Conservation (phyloP, 345 rosid genomes). For the Linum usitatissimum region DNA sequence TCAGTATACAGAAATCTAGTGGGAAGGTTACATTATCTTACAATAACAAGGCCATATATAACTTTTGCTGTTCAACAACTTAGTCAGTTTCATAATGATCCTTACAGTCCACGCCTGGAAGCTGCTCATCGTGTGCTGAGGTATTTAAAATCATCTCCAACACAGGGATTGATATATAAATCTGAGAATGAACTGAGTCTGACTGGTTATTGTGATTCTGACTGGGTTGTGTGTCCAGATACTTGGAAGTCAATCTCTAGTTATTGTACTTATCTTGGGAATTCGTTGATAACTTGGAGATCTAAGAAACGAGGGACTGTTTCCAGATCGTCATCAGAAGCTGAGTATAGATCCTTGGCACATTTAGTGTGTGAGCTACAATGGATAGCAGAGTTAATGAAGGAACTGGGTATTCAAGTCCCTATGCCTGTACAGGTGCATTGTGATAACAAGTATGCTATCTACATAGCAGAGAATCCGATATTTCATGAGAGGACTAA, state of each 20-base stretch:
- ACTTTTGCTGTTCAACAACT: neutral
- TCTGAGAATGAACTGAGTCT: neutral
- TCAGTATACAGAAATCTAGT: neutral
- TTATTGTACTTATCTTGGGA: neutral
- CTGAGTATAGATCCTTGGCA: neutral
- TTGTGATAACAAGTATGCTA: neutral
- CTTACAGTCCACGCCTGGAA: neutral
- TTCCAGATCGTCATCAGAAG: neutral
- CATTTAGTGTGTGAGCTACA: neutral
- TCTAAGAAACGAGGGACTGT: neutral
- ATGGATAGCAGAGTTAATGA: neutral
- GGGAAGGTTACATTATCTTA: too few species aligned
- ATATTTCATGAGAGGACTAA: neutral
- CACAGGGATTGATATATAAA: neutral
- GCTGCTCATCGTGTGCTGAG: neutral
- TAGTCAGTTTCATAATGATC: neutral
- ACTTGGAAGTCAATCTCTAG: neutral
- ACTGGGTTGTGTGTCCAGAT: too few species aligned
- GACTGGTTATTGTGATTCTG: neutral
- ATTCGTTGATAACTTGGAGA: neutral
- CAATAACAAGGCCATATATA: neutral
- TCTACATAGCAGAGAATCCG: neutral
- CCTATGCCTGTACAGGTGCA: neutral
- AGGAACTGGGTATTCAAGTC: neutral
- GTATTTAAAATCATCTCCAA: neutral